A percentile compares a stretch with the other conserved stretches of the same genome.
Conservation (phyloP, 257 asterid genomes). For the Nicotiana benthamiana region DNA sequence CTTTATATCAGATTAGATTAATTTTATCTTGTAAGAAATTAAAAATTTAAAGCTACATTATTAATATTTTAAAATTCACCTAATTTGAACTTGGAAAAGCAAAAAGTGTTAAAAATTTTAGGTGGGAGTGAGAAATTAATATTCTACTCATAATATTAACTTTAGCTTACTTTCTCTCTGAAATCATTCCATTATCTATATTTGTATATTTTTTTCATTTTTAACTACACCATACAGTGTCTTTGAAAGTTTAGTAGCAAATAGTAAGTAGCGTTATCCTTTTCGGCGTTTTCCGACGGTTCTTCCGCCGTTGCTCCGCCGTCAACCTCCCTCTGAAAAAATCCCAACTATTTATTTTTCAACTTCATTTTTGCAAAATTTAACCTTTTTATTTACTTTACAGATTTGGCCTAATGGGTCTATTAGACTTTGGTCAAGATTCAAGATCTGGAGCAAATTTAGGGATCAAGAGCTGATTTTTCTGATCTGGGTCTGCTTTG, state of each 20-base stretch:
- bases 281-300: not conserved
- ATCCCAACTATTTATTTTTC: not conserved
- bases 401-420: not conserved
- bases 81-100: not conserved
- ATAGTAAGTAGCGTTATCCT: slow-evolving; percentile 8
- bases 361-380: not conserved
- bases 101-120: not conserved
- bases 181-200: slow-evolving; percentile 10
- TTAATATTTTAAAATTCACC: not conserved
- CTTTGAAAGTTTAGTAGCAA: slow-evolving; percentile 5
- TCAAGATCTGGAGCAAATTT: not conserved
- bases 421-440: not conserved
- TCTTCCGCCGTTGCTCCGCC: slow-evolving; percentile 13
- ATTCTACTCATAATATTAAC: slow-evolving; percentile 7
- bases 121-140: slow-evolving; percentile 1
- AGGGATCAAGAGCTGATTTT: slow-evolving; percentile 1
- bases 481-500: slow-evolving; percentile 3
- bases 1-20: not conserved
- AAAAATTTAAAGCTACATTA: not conserved
- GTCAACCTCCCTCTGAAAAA: slow-evolving; percentile 1
- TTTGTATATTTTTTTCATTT: not conserved
- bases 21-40: not conserved
- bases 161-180: slow-evolving; percentile 3
- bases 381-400: not conserved
- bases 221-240: slow-evolving; percentile 13